Conservation (phyloP, 441 rosid genomes). For the Theobroma grandiflorum region DNA sequence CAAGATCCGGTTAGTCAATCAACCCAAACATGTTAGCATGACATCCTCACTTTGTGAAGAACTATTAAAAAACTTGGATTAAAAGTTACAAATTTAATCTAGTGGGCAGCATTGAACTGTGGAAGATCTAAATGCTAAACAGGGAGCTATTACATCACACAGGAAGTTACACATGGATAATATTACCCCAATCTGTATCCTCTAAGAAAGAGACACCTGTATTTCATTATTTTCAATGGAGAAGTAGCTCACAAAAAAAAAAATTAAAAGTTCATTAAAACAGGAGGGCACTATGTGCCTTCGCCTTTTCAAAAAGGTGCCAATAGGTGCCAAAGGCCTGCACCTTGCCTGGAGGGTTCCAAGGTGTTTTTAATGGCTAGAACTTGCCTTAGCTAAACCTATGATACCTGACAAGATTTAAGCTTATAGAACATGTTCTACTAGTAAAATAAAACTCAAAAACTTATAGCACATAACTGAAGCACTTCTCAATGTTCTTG, state of each 20-base stretch:
- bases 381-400: neutral
- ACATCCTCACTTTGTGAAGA: neutral
- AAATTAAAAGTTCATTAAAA: neutral
- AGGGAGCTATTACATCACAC: neutral
- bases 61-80: neutral
- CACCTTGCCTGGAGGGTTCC: slow-evolving; percentile 5
- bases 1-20: slow-evolving; percentile 27
- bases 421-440: neutral
- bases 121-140: neutral
- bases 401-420: neutral
- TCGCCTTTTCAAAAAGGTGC: neutral
- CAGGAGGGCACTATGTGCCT: neutral
- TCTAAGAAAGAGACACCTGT: neutral
- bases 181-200: neutral
- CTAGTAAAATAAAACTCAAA: neutral
- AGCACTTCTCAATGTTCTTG: neutral
- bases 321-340: neutral
- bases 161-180: neutral
- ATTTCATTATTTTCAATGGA: neutral
- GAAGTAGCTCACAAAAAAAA: neutral
- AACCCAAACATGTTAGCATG: slow-evolving; percentile 9
- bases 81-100: neutral
- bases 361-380: neutral
- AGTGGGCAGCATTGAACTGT: neutral
- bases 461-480: neutral